Percentiles rank a stretch among this genome's conserved stretches.
These are phyloP conservation scores for Fusarium metavorans DNA, from an alignment of 2,329 filamentous ascomycete genomes.

Conservation along the genomic window DNA sequence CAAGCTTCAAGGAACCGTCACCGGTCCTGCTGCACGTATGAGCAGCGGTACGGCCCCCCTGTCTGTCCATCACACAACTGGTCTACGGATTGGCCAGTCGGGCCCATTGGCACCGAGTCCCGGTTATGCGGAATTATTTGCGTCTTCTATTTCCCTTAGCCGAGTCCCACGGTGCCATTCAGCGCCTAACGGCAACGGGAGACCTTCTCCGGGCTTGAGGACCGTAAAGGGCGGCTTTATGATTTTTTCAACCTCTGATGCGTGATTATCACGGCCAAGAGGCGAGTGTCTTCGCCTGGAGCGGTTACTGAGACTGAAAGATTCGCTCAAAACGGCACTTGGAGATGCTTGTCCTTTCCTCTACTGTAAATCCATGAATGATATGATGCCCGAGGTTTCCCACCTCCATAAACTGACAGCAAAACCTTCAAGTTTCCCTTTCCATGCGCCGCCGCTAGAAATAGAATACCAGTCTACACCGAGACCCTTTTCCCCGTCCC, in stretches of 20 bases:
- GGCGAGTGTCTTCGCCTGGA: too few species aligned
- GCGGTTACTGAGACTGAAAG: neutral
- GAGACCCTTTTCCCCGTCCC: neutral
- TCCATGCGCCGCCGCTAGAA: neutral
- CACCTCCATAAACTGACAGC: neutral
- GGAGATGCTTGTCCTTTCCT: neutral
- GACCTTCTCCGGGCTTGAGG: neutral
- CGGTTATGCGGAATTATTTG: slow-evolving; percentile 1
- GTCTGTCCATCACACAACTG: neutral
- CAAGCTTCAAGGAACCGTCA: neutral
- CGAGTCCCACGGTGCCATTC: neutral
- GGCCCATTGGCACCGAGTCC: neutral
- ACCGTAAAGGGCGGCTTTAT: slow-evolving; percentile 6
- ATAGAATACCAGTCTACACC: neutral
- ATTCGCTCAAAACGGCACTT: neutral
- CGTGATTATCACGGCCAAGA: neutral
- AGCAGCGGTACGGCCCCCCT: neutral
- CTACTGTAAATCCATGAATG: neutral
- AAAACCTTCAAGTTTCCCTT: neutral
- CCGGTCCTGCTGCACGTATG: neutral
- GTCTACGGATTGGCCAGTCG: neutral
- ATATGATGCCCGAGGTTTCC: neutral
- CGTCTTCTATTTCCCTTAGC: neutral
- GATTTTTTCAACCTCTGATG: slow-evolving; percentile 25
- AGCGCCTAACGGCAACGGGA: neutral